These are phyloP conservation scores for Trametes pubescens DNA, from an alignment of 1,284 basidiomycete genomes.

Conservation along the genomic window DNA sequence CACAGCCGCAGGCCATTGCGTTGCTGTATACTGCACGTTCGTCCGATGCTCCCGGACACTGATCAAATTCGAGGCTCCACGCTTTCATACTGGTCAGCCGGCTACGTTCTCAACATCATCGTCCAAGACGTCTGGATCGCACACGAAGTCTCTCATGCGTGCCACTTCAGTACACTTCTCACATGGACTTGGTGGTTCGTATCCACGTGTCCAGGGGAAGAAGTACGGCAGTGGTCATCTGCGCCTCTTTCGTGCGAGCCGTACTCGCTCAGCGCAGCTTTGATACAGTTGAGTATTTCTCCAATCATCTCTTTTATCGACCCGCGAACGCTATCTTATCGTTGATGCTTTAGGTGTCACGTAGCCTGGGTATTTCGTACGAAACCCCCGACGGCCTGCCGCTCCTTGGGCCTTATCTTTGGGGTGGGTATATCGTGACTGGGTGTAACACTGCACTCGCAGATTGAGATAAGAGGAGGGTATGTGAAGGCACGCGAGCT, in stretches of 20 bases:
- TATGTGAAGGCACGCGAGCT: neutral
- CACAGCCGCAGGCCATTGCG: neutral
- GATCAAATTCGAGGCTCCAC: neutral
- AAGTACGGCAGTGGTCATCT: slow-evolving; percentile 25
- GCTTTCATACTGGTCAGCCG: neutral
- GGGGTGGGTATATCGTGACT: neutral
- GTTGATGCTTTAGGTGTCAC: neutral
- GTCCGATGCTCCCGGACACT: neutral
- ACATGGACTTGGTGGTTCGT: neutral
- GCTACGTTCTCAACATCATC: neutral
- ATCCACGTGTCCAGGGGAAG: slow-evolving; percentile 14
- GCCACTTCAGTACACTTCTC: neutral
- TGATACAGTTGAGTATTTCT: slow-evolving; percentile 8
- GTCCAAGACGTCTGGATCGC: neutral
- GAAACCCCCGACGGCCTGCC: slow-evolving; percentile 10
- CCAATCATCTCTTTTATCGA: slow-evolving; percentile 8
- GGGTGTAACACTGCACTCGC: neutral
- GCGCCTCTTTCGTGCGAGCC: slow-evolving; percentile 15
- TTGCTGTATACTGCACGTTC: neutral
- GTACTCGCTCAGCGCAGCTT: neutral
- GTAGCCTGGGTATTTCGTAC: slow-evolving; percentile 10
- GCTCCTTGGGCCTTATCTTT: slow-evolving; percentile 15
- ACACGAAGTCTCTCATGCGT: neutral
- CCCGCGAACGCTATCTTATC: slow-evolving; percentile 26
- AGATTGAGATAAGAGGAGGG: slow-evolving; percentile 7